phyloP scores from a whole-genome alignment of 192 early-diverging fungal species.

The Mortierella claussenii region DNA sequence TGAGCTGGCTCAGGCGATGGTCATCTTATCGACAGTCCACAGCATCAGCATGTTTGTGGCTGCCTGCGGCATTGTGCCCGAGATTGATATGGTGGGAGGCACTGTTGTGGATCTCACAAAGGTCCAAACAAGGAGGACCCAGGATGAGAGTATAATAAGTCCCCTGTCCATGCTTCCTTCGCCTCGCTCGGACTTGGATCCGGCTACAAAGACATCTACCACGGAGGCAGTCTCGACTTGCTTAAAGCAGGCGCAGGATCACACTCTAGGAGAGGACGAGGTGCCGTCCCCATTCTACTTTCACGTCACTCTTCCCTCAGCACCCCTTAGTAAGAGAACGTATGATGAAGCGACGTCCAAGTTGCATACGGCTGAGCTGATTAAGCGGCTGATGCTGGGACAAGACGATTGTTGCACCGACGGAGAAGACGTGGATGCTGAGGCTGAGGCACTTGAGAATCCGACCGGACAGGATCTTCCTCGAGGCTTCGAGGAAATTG shows the following conservation, averaged over 20 bases:
- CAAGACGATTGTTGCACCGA: slow-evolving; percentile 18
- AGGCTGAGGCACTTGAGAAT: slow-evolving; percentile 9
- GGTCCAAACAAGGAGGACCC: slow-evolving; percentile 10
- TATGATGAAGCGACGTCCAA: slow-evolving; percentile 49
- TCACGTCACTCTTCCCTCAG: slow-evolving; percentile 30
- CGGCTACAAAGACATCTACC: neutral
- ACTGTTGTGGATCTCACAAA: slow-evolving; percentile 36
- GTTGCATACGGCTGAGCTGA: slow-evolving; percentile 44
- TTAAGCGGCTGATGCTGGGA: slow-evolving; percentile 33
- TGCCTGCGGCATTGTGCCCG: slow-evolving; percentile 65
- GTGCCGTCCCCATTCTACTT: slow-evolving; percentile 16
- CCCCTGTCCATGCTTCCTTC: slow-evolving; percentile 47
- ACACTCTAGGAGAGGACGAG: neutral
- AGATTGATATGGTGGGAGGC: slow-evolving; percentile 66
- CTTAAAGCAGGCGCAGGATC: slow-evolving; percentile 4
- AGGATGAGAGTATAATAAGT: slow-evolving; percentile 34
- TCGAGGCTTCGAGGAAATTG: slow-evolving; percentile 45
- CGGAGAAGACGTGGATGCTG: slow-evolving; percentile 17
- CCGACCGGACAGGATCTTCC: slow-evolving; percentile 27
- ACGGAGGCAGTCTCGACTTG: neutral
- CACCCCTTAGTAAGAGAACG: slow-evolving; percentile 27
- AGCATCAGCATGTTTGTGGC: slow-evolving; percentile 64
- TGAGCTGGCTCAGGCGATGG: slow-evolving; percentile 65
- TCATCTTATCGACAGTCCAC: slow-evolving; percentile 60
- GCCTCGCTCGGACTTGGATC: slow-evolving; percentile 27